Base-by-base conservation (phyloP, 2,329 filamentous ascomycete species). In the Fusarium sp. region DNA sequence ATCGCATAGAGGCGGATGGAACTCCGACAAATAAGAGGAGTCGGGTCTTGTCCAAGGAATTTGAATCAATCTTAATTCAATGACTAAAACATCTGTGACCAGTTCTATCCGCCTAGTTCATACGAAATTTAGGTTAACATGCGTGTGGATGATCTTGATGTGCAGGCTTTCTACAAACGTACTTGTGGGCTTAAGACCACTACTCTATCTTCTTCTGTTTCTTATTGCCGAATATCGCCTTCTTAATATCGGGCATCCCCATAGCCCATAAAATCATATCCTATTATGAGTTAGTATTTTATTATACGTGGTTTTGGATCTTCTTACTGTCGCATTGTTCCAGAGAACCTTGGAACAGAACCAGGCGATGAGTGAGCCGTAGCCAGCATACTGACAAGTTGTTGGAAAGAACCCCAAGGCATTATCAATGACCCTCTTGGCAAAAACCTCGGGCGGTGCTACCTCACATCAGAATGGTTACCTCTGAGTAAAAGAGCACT, bases 401-500 rank as follows among this genome's bases (percentile, higher is more conserved):
- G 37, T 59, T 1, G 63, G 37, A 15, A 48, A 65, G n/a, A 23
- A 53, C 12, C 46, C 61, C 48, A 72, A 55, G 4, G 64, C 65
- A 40, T 72, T 75, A 5, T 70, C 43, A 27, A 71, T 62, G 4
- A 75, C 68, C 10, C 44, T 43, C 13, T 67, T 69, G n/a, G 72
- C 71, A 23, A 64, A 71, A n/a, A 60, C 37, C 31, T 69, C 64
- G 2, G 69, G 72, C 7, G 64, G 50, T 11, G 69, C 73, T 75
- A 10, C n/a, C 10, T 7, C 13, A 10, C 11, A 34, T 68, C 48
- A 72, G 64, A n/a, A 36, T 9, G 11, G 11, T 34, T 23, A 9
- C 27, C 5, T 27, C n/a, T 8, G 3, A 16, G 16, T 15, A 2
- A 13, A 7, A 8, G 23, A 15, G 16, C 7, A 52, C 68, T 54